Evolutionary conservation across 1,139 yeast species (phyloP).

Genomic region (Yamadazyma trypodendri): DNA sequence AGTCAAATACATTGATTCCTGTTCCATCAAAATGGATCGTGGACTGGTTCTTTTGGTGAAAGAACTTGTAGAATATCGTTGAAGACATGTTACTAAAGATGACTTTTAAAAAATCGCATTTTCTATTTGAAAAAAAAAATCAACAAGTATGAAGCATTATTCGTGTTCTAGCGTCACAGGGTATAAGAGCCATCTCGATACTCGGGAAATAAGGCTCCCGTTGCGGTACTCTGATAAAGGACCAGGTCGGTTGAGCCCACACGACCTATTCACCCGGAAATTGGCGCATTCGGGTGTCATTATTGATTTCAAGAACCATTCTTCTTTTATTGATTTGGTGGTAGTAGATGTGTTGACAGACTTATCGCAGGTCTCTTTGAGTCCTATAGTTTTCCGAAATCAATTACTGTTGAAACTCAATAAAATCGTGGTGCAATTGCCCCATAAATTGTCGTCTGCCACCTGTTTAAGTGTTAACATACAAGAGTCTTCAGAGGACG

Average conservation of each 20-base stretch:
- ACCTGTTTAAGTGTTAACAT: conserved; percentile 23
- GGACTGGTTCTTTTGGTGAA: conserved; percentile 79
- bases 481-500: conserved; percentile 10
- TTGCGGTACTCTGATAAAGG: conserved; percentile 25
- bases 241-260: conserved; percentile 9
- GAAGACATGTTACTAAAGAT: conserved; percentile 62
- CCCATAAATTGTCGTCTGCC: conserved; percentile 30
- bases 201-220: conserved; percentile 27
- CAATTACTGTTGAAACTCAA: conserved; percentile 27
- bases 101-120: neutral
- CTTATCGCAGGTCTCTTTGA: conserved; percentile 26
- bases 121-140: neutral
- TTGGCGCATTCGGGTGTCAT: conserved; percentile 26
- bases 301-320: conserved; percentile 18
- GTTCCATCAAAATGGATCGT: conserved; percentile 93
- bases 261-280: conserved; percentile 24
- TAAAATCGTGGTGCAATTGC: conserved; percentile 29
- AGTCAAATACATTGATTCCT: conserved; percentile 90
- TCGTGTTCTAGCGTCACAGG: conserved; percentile 24
- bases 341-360: conserved; percentile 31
- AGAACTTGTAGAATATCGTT: conserved; percentile 82
- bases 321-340: conserved; percentile 23
- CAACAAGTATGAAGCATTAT: neutral
- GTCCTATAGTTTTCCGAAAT: conserved; percentile 29
- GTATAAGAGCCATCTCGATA: conserved; percentile 23